Evolutionary conservation across 1,284 basidiomycete species (phyloP).

Genomic region (Ceratorhiza oryzae-sativae): DNA sequence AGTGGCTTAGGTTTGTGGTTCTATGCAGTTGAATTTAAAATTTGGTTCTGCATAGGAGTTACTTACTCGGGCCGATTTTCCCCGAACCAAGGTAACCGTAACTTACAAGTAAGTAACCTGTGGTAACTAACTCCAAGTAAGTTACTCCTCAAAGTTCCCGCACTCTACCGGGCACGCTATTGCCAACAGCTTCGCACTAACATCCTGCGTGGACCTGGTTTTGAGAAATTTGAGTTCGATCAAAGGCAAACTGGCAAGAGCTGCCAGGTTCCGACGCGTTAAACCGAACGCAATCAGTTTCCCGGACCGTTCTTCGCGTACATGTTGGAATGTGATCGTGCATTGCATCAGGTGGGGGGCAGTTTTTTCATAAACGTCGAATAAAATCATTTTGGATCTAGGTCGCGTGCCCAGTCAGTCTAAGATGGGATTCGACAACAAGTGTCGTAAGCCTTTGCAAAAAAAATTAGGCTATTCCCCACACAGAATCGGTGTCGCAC

Average conservation of each 20-base stretch:
- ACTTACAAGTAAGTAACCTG: not conserved
- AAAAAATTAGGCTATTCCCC: not conserved
- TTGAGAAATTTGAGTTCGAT: not conserved
- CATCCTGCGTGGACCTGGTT: not conserved
- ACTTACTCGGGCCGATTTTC: not conserved
- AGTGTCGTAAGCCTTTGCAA: not conserved
- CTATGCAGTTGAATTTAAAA: not conserved
- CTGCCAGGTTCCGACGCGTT: not conserved
- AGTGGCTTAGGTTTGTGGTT: not conserved
- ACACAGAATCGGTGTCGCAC: not conserved
- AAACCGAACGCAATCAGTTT: not conserved
- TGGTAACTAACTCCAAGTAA: not conserved
- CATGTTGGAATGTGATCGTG: not conserved
- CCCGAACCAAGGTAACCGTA: not conserved
- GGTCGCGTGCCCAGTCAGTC: not conserved
- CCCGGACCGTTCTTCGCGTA: not conserved
- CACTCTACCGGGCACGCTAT: no score
- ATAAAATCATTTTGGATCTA: not conserved
- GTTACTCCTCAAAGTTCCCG: no score
- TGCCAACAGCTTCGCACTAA: not conserved
- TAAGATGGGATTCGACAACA: not conserved
- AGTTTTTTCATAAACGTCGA: not conserved
- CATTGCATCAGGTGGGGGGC: not conserved
- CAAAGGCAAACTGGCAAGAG: not conserved
- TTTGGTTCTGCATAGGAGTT: conserved; percentile 6